A percentile compares a stretch with the other conserved stretches of the same genome.
phyloP scores from a whole-genome alignment of 139 green algal species.

The Ostreobium quekettii region DNA sequence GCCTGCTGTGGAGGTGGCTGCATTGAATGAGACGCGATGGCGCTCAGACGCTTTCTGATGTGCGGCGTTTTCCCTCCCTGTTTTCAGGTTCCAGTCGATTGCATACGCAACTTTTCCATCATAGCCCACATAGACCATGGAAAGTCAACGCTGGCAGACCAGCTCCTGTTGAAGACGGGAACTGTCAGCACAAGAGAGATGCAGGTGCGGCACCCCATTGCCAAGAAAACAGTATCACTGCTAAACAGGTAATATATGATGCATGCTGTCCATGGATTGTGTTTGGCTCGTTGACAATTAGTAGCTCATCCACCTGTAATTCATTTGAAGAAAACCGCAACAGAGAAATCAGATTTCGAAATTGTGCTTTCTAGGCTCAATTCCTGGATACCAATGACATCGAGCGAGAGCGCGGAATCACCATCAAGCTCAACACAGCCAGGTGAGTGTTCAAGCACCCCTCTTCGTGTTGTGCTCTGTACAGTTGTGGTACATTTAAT shows the following conservation, averaged over 20 bases:
- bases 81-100: conserved; percentile 36
- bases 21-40: too few species aligned
- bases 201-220: conserved; percentile 31
- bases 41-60: too few species aligned
- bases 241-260: too few species aligned
- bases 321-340: not conserved
- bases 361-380: conserved; percentile 53
- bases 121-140: conserved; percentile 81
- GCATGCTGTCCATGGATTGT: not conserved
- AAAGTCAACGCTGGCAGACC: conserved; percentile 71
- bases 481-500: too few species aligned
- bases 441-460: too few species aligned
- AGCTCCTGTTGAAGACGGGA: conserved; percentile 72
- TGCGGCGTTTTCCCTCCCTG: too few species aligned
- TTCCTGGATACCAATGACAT: conserved; percentile 88
- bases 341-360: not conserved
- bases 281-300: too few species aligned
- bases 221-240: not conserved
- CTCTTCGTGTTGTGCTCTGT: too few species aligned
- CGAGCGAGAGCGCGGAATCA: conserved; percentile 77
- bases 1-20: too few species aligned
- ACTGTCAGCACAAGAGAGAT: conserved; percentile 72
- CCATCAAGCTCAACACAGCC: conserved; percentile 91
- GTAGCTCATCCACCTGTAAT: not conserved
- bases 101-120: conserved; percentile 74